Evolutionary conservation across 208 protist genomes (phyloP), one percentile per base, ranked within the genome.

Genomic region (Acanthamoeba lenticulata): DNA sequence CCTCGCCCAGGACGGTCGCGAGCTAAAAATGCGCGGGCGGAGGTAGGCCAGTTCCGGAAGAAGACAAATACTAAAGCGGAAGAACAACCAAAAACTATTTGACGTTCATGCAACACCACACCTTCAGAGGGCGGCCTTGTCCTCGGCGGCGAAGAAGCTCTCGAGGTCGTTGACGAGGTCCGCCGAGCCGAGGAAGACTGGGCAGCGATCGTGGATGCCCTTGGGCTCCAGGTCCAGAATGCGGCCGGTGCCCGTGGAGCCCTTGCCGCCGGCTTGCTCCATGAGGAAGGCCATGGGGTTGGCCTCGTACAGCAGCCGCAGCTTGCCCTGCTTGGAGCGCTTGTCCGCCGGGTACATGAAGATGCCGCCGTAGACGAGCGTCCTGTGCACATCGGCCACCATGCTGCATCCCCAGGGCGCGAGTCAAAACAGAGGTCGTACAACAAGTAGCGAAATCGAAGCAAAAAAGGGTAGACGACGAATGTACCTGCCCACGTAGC

Each of bases 331-430:
- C 74, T 96, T 94, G 95, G 97, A 98, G 67, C 97, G 97, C 0
- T 94, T 95, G 94, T 99, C 98, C 32, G 94, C 97, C 34, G 99
- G 98, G 96, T 99, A 99, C 95, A 98, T 98, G 96, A 99, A 99
- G 90, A 99, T 99, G 92, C 99, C 99, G 32, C 99, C 99, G 96
- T 99, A 99, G 7, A 99, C 96, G 9, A 99, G 95, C 15, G 99
- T 99, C 86, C 99, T 97, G 97, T 99, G 98, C n/a, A 99, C 97
- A 95, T 99, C 99, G 44, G 98, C 98, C 7, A 98, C 97, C 96
- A 98, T 97, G 60, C 49, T 91, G 69, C 21, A 21, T 21, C 11
- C 52, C 21, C 52, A 60, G 52, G 52, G 38, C n/a, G 65, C 9
- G 65, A 74, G 36, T 19, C 29, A 29, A 34, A 9, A 27, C 21